phyloP scores from a whole-genome alignment of 73 alveolate species.

The Uronychia binucleata region DNA sequence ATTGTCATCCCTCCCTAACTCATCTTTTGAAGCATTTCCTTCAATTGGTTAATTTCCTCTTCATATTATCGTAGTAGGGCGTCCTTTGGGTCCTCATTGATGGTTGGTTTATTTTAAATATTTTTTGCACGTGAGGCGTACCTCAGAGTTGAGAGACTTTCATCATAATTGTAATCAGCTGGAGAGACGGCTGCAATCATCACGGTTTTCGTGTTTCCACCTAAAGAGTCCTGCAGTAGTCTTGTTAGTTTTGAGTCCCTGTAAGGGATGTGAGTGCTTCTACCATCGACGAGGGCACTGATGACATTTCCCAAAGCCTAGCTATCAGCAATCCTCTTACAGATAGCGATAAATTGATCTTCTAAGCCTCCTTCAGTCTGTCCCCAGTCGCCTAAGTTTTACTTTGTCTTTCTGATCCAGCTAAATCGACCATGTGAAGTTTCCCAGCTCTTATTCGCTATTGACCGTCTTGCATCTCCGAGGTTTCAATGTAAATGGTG shows the following conservation, averaged over 20 bases:
- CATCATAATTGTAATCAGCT: conserved; percentile 90
- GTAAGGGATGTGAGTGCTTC: conserved; percentile 80
- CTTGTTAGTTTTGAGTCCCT: conserved; percentile 88
- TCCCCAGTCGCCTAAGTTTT: conserved; percentile 90
- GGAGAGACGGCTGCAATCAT: conserved; percentile 94
- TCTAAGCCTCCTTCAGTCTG: conserved; percentile 85
- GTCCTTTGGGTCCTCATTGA: conserved; percentile 92
- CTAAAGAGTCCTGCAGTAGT: conserved; percentile 81
- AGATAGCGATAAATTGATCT: conserved; percentile 81
- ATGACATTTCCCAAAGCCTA: conserved; percentile 87
- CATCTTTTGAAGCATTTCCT: conserved; percentile 49
- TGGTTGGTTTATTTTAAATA: conserved; percentile 84
- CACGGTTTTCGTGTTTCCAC: conserved; percentile 91
- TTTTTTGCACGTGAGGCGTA: conserved; percentile 91
- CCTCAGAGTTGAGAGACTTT: conserved; percentile 82
- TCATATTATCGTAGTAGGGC: conserved; percentile 81
- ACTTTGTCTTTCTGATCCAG: conserved; percentile 91
- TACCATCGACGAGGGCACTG: conserved; percentile 79
- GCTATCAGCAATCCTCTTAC: conserved; percentile 6
- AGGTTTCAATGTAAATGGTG: conserved; percentile 87
- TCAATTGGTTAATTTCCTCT: conserved; percentile 80
- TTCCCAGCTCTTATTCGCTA: conserved; percentile 87
- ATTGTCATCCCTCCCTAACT: neutral
- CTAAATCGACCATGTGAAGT: conserved; percentile 90
- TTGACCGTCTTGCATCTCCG: conserved; percentile 74